Evolutionary conservation across 257 asterid genomes (phyloP).

Genomic region (Solanum etuberosum): DNA sequence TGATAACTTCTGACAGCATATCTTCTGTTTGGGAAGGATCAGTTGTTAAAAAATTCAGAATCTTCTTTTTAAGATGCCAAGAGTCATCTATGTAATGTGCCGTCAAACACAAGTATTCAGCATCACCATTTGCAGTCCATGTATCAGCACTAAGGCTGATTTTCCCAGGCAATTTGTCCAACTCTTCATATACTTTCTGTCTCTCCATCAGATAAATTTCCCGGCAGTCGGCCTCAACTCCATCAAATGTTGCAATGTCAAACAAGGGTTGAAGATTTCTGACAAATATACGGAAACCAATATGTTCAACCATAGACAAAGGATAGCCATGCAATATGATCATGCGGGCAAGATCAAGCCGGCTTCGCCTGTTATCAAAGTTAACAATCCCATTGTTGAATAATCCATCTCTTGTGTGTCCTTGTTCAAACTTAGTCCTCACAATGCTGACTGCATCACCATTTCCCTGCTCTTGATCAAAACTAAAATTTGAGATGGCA

Average conservation of each 20-base stretch:
- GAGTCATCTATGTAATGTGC: conserved; percentile 71
- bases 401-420: conserved; percentile 23
- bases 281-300: conserved; percentile 72
- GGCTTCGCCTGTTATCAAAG: conserved; percentile 58
- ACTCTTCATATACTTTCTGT: conserved; percentile 64
- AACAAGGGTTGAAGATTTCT: conserved; percentile 85
- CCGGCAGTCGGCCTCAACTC: conserved; percentile 65
- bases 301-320: conserved; percentile 72
- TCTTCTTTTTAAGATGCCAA: conserved; percentile 72
- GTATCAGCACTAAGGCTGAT: conserved; percentile 75
- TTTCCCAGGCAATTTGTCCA: conserved; percentile 74
- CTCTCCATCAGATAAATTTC: conserved; percentile 67
- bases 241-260: conserved; percentile 43
- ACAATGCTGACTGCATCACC: conserved; percentile 48
- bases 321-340: conserved; percentile 85
- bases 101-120: conserved; percentile 61
- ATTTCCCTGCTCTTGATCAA: conserved; percentile 28
- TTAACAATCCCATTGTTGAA: conserved; percentile 19
- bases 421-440: conserved; percentile 30
- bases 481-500: conserved; percentile 32
- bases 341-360: conserved; percentile 84
- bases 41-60: conserved; percentile 43
- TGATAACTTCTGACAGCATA: conserved; percentile 47
- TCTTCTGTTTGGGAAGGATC: conserved; percentile 75
- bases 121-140: conserved; percentile 48